phyloP scores from a whole-genome alignment of 2,329 filamentous ascomycete genomes.

The Cryphonectria japonica region DNA sequence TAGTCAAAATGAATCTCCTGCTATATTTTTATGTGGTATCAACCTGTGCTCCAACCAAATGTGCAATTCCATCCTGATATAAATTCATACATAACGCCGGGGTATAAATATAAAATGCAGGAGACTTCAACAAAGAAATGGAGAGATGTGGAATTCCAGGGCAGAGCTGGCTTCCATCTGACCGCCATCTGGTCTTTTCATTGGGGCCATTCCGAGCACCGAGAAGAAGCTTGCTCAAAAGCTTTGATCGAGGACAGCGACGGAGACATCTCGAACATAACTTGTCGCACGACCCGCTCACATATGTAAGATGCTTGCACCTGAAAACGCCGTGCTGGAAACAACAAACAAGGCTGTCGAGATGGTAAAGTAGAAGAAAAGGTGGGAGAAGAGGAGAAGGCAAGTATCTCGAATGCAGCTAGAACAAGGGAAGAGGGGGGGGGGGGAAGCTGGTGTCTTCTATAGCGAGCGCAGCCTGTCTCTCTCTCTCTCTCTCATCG shows the following conservation, averaged over 20 bases:
- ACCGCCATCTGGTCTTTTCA: neutral
- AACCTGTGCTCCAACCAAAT: conserved; percentile 4
- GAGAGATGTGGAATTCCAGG: neutral
- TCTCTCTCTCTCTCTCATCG: neutral
- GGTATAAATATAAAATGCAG: conserved; percentile 19
- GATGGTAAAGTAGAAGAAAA: neutral
- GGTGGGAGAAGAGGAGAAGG: neutral
- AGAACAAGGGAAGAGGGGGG: too few relatives aligned
- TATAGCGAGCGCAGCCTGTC: too few relatives aligned
- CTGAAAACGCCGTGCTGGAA: conserved; percentile 24
- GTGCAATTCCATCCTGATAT: neutral
- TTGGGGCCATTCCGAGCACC: neutral
- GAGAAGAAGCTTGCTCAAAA: neutral
- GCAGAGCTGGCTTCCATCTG: neutral
- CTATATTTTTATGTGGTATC: conserved; percentile 12
- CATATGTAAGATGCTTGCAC: conserved; percentile 2
- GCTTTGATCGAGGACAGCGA: neutral
- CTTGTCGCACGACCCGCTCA: neutral
- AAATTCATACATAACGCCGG: conserved; percentile 10
- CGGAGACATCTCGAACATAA: neutral
- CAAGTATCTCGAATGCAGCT: neutral
- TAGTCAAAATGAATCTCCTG: neutral
- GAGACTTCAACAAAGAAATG: neutral
- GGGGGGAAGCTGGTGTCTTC: too few relatives aligned
- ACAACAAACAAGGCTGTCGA: neutral